Evolutionary conservation across 352 stramenopile genomes (phyloP).

Genomic region (Phytophthora nicotianae): DNA sequence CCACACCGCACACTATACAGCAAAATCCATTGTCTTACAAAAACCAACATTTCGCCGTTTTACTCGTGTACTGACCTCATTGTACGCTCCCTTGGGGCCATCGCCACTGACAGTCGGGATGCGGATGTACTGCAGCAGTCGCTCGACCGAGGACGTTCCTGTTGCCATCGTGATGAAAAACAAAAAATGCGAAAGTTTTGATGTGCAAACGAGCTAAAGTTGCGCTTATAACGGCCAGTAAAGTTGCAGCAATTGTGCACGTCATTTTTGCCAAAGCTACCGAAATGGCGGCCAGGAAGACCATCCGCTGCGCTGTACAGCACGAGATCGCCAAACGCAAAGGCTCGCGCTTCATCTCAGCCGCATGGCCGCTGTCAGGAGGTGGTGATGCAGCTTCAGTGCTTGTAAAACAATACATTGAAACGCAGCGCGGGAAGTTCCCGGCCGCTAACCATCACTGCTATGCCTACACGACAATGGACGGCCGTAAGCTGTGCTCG

Average conservation of each 20-base stretch:
- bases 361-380: conserved; percentile 52
- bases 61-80: conserved; percentile 36
- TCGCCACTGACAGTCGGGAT: conserved; percentile 81
- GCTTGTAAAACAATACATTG: conserved; percentile 55
- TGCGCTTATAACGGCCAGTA: conserved; percentile 4
- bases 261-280: conserved; percentile 4
- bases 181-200: conserved; percentile 5
- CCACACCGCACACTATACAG: conserved; percentile 64
- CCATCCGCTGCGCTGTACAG: conserved; percentile 59
- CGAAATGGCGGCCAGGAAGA: conserved; percentile 35
- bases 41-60: neutral
- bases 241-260: conserved; percentile 4
- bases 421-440: conserved; percentile 47
- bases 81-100: conserved; percentile 67
- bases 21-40: too few relatives aligned
- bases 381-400: conserved; percentile 32
- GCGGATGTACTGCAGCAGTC: conserved; percentile 79
- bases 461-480: conserved; percentile 65
- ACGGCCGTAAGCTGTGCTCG: conserved; percentile 62
- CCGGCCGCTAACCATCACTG: conserved; percentile 76
- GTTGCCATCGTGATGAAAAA: conserved; percentile 16
- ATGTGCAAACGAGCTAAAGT: conserved; percentile 18
- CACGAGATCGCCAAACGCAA: conserved; percentile 85
- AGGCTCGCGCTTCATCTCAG: conserved; percentile 81
- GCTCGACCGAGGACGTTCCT: conserved; percentile 28